Evolutionary conservation across 176 grass and related monocot species (phyloP).

Genomic region (Pontederia crassipes): DNA sequence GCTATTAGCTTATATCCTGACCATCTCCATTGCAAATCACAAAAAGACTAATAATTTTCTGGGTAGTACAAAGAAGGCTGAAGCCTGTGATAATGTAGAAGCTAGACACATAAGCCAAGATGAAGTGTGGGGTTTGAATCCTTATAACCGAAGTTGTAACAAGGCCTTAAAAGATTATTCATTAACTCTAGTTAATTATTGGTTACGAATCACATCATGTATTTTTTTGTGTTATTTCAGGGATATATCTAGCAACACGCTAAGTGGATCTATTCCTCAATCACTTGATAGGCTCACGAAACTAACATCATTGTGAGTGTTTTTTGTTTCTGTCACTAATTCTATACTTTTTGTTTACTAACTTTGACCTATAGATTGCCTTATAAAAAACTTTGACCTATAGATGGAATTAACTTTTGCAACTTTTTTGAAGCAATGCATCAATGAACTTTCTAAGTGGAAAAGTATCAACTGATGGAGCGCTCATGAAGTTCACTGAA

Average conservation of each 20-base stretch:
- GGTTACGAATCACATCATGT: background rate
- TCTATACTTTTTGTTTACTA: background rate
- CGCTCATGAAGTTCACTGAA: constrained; percentile 70
- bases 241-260: constrained; percentile 90
- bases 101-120: too few relatives aligned
- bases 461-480: constrained; percentile 60
- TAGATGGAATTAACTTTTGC: background rate
- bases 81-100: too few relatives aligned
- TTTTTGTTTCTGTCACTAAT: background rate
- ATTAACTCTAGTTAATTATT: constrained; percentile 4
- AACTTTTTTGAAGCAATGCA: constrained; percentile 59
- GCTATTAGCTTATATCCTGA: too few relatives aligned
- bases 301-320: constrained; percentile 81
- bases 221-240: constrained; percentile 33
- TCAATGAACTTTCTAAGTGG: constrained; percentile 98
- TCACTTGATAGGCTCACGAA: constrained; percentile 78
- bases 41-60: too few relatives aligned
- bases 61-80: too few relatives aligned
- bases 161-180: background rate
- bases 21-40: too few relatives aligned
- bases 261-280: constrained; percentile 76
- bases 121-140: too few relatives aligned
- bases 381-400: too few relatives aligned
- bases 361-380: too few relatives aligned
- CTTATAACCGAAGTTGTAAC: too few relatives aligned